Base-by-base conservation (phyloP, 805 yeast species). In the Pichia deserticola region DNA sequence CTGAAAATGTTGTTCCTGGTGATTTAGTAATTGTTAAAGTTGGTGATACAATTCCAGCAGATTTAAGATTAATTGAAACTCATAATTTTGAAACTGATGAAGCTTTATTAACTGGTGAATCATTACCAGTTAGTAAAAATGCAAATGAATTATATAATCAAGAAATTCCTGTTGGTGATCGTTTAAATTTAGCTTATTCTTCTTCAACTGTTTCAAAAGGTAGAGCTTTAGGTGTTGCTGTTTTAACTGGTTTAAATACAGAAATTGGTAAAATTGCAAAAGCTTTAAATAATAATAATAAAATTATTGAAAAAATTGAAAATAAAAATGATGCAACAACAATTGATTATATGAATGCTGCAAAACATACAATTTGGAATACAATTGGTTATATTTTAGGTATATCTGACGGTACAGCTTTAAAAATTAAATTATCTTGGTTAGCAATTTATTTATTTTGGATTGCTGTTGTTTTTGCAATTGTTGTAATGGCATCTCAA, bases 31-130 rank as follows among this genome's bases (percentile, higher is more conserved):
- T 70, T 45, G 74, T 84, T 44, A 71, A 73, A 52, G 86, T 82
- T 43, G 90, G 90, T 48, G 90, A 84, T 59, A 83, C 89, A 7
- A 68, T 84, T 36, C 90, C 90, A 15, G 89, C 90, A 13, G 90
- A 84, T 62, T 57, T 83, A 50, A 73, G 90, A 57, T 69, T 84
- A 44, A 57, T 81, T 49, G 78, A 74, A 41, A 57, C 75, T 44
- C 72, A 77, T 62, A 85, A 84, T 62, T 79, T 85, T 54, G 90
- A 84, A 62, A 78, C 87, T 10, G 90, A 89, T 61, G 98, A 92
- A 65, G 84, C 96, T 4, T 68, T 89, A 35, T 73, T 92, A 51
- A 90, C 98, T 0, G 98, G 98, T 45, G 98, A 92, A 68, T 78
- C 95, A 0, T 64, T 79, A 42, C 90, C 96, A 3, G 77, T 85